Evolutionary conservation across 345 rosid genomes (phyloP).

Genomic region (Hypericum perforatum): DNA sequence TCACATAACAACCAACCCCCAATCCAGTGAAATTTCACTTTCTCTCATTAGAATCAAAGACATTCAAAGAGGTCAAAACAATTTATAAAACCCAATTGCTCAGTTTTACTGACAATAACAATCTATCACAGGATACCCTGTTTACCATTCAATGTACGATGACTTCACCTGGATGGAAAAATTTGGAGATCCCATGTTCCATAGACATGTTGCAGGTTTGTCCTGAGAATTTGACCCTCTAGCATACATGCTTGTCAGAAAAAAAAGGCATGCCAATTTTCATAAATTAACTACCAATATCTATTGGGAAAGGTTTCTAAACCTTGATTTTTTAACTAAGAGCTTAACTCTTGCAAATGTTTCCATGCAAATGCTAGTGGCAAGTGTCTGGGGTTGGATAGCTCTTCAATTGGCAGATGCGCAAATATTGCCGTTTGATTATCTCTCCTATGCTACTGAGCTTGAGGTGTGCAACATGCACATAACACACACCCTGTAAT

Average conservation of each 20-base stretch:
- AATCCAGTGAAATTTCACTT: no score
- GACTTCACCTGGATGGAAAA: constrained; percentile 77
- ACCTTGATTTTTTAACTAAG: background rate
- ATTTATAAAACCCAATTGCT: constrained; percentile 1
- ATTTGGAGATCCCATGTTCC: constrained; percentile 69
- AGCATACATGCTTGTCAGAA: background rate
- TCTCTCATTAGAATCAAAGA: no score
- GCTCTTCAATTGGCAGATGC: constrained; percentile 78
- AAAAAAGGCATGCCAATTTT: no score
- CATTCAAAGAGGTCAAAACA: no score
- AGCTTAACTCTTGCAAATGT: background rate
- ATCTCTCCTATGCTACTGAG: constrained; percentile 51
- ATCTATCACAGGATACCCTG: constrained; percentile 51
- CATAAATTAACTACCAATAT: no score
- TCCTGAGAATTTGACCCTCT: constrained; percentile 1
- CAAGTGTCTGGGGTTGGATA: constrained; percentile 65
- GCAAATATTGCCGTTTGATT: constrained; percentile 61
- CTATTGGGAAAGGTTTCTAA: background rate
- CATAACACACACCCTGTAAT: background rate
- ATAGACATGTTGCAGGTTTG: constrained; percentile 63
- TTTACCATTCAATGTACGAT: constrained; percentile 81
- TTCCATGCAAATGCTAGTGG: constrained; percentile 19
- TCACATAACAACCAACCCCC: no score
- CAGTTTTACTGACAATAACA: constrained; percentile 2
- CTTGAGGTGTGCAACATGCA: constrained; percentile 37